Conservation (phyloP, 768 basidiomycete genomes). For the Phaeolepiota aurea region DNA sequence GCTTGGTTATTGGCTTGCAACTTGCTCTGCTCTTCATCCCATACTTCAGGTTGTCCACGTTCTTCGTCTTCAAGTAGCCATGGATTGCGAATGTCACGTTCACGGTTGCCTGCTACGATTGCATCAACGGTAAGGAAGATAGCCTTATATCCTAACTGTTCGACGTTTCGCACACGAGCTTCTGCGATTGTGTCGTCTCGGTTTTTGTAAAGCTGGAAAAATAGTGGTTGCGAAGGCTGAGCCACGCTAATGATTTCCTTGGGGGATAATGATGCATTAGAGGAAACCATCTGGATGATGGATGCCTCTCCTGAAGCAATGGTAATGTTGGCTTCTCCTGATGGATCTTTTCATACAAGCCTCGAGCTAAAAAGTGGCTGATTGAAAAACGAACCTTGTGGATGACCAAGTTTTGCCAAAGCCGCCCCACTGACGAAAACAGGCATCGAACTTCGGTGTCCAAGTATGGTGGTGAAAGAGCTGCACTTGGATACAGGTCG, state of each 20-base stretch:
- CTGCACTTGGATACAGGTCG: slow-evolving; percentile 54
- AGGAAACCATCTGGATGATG: slow-evolving; percentile 82
- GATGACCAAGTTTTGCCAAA: slow-evolving; percentile 81
- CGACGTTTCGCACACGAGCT: slow-evolving; percentile 62
- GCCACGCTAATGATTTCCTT: slow-evolving; percentile 53
- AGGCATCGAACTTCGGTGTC: slow-evolving; percentile 64
- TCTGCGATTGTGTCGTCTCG: slow-evolving; percentile 57
- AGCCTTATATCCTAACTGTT: slow-evolving; percentile 71
- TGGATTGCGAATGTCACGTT: slow-evolving; percentile 59
- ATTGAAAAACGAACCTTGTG: slow-evolving; percentile 36
- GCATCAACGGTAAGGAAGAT: slow-evolving; percentile 93
- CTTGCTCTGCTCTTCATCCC: slow-evolving; percentile 23
- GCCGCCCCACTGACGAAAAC: slow-evolving; percentile 82
- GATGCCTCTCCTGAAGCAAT: slow-evolving; percentile 54
- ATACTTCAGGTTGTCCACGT: slow-evolving; percentile 21
- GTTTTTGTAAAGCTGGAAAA: slow-evolving; percentile 87
- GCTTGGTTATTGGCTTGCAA: slow-evolving; percentile 22
- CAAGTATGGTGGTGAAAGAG: slow-evolving; percentile 67
- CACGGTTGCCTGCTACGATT: slow-evolving; percentile 73
- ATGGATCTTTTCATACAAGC: background rate
- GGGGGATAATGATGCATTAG: slow-evolving; percentile 65
- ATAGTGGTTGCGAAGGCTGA: slow-evolving; percentile 49
- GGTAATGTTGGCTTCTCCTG: slow-evolving; percentile 79
- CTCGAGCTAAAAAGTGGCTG: background rate
- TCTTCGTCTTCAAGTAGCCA: slow-evolving; percentile 53